Conservation (phyloP, 805 yeast genomes). For the Candida michaelii region DNA sequence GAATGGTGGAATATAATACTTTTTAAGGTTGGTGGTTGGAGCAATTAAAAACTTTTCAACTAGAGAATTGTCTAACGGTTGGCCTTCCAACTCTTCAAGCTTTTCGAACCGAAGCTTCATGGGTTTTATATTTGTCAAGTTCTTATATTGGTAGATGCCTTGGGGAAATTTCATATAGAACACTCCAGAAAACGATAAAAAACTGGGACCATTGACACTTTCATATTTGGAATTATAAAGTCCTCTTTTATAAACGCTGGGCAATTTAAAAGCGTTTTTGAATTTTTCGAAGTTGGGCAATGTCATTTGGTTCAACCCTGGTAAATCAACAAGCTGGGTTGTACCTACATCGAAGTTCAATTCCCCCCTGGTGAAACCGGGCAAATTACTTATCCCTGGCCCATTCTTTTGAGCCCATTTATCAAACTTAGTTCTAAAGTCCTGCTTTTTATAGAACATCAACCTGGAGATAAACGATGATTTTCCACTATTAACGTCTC, state of each 20-base stretch:
- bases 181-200: conserved; percentile 60
- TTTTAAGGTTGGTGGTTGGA: conserved; percentile 20
- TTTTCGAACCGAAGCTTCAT: conserved; percentile 46
- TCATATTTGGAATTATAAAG: conserved; percentile 29
- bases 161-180: conserved; percentile 57
- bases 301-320: conserved; percentile 15
- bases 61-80: conserved; percentile 11
- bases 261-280: conserved; percentile 30
- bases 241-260: conserved; percentile 29
- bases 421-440: conserved; percentile 7
- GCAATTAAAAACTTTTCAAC: conserved; percentile 13
- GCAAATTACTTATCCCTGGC: conserved; percentile 53
- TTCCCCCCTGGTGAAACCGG: conserved; percentile 67
- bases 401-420: conserved; percentile 33
- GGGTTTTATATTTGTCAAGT: conserved; percentile 47
- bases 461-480: conserved; percentile 51
- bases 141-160: conserved; percentile 36
- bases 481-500: conserved; percentile 71
- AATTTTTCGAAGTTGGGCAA: conserved; percentile 19
- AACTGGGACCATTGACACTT: conserved; percentile 44
- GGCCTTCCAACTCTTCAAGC: not conserved
- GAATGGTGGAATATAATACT: conserved; percentile 69
- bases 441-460: conserved; percentile 8
- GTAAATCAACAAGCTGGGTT: conserved; percentile 11
- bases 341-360: conserved; percentile 20